phyloP scores from a whole-genome alignment of 805 yeast genomes.

The Brettanomyces custersianus region DNA sequence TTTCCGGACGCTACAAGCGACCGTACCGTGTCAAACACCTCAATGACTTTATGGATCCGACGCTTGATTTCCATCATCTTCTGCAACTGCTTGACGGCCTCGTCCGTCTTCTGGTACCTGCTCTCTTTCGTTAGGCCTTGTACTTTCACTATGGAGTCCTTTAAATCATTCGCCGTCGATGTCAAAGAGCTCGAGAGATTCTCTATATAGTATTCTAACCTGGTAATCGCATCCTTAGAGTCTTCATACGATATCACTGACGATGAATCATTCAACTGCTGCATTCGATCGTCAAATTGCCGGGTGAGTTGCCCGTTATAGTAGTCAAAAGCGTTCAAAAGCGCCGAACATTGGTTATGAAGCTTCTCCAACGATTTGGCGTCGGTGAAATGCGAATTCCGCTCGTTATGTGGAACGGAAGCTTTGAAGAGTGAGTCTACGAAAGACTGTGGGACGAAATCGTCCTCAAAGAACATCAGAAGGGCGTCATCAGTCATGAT shows the following conservation, averaged over 20 bases:
- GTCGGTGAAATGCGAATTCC: constrained; percentile 24
- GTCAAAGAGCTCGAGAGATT: constrained; percentile 50
- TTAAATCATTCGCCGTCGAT: constrained; percentile 42
- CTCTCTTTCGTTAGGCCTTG: constrained; percentile 5
- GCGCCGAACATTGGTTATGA: constrained; percentile 38
- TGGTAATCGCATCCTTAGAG: constrained; percentile 32
- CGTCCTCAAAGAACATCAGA: constrained; percentile 60
- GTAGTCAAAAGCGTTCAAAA: constrained; percentile 53
- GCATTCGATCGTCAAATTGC: constrained; percentile 43
- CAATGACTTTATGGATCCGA: constrained; percentile 37
- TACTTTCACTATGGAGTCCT: constrained; percentile 22
- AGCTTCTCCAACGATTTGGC: constrained; percentile 28
- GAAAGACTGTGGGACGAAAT: constrained; percentile 55
- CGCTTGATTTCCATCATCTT: constrained; percentile 35
- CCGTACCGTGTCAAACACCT: constrained; percentile 35
- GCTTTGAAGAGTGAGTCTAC: constrained; percentile 47
- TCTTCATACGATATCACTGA: constrained; percentile 33
- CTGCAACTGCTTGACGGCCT: constrained; percentile 29
- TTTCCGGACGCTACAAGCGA: constrained; percentile 27
- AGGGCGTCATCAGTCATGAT: constrained; percentile 18
- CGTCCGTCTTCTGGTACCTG: constrained; percentile 5
- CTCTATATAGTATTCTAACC: constrained; percentile 59
- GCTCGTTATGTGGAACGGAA: constrained; percentile 9
- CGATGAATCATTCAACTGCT: constrained; percentile 39
- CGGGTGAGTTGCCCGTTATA: constrained; percentile 50